phyloP scores from a whole-genome alignment of 306 rosid genomes.

The Prunus mira region DNA sequence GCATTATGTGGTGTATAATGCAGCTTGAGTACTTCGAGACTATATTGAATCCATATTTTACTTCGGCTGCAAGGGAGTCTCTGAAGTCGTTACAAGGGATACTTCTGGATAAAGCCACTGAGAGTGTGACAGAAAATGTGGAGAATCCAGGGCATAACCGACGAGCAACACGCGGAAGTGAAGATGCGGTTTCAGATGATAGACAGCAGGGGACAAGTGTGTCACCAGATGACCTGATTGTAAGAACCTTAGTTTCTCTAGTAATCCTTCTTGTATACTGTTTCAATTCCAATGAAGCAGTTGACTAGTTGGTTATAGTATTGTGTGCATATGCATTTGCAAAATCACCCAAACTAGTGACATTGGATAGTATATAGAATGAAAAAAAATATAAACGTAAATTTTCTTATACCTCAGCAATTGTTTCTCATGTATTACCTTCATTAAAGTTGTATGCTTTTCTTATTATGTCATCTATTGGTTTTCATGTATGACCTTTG shows the following conservation, averaged over 20 bases:
- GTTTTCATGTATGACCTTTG: background rate
- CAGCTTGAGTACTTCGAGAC: slow-evolving; percentile 99
- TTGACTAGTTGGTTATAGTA: background rate
- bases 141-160: slow-evolving; percentile 92
- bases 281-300: slow-evolving; percentile 3
- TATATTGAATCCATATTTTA: slow-evolving; percentile 85
- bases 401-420: too few relatives aligned
- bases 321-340: background rate
- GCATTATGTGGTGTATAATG: slow-evolving; percentile 31
- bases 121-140: slow-evolving; percentile 56
- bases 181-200: slow-evolving; percentile 80
- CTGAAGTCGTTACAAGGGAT: slow-evolving; percentile 87
- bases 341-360: background rate
- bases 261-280: slow-evolving; percentile 9
- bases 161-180: slow-evolving; percentile 95
- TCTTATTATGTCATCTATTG: background rate
- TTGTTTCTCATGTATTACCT: too few relatives aligned
- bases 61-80: slow-evolving; percentile 92
- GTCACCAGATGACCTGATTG: slow-evolving; percentile 95
- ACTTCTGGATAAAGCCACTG: slow-evolving; percentile 94
- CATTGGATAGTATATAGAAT: background rate
- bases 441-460: too few relatives aligned
- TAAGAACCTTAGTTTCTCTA: slow-evolving; percentile 42
- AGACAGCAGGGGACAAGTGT: slow-evolving; percentile 60
- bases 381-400: background rate